Base-by-base conservation (phyloP, 441 rosid species). In the Populus hybrid region DNA sequence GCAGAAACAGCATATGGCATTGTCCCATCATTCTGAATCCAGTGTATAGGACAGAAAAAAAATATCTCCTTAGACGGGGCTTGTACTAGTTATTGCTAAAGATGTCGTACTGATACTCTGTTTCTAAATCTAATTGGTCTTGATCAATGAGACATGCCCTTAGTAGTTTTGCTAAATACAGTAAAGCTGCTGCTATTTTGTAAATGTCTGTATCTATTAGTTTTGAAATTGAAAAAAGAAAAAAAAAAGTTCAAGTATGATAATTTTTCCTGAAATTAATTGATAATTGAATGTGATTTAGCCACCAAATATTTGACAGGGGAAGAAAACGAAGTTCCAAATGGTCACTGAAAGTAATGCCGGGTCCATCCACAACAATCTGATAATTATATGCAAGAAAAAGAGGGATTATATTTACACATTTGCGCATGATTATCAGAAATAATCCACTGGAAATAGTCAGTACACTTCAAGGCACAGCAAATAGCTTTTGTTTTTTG, bases 1-100 rank as follows among this genome's bases (percentile, higher is more conserved):
- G n/a, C n/a, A n/a, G n/a, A n/a, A n/a, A 67, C 83, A 61, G 92
- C 82, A 50, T 91, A 89, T 85, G 89, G 94, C 38, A 82, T 92
- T 79, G 97, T 92, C 76, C 94, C 97, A 61, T 88, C 93, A 7
- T 90, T 87, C 86, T 91, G 78, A 84, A 76, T 31, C 73, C 69
- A 69, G 53, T n/a, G 42, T 26, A 26, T 31, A 40, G 67, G 36
- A 9, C 14, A 23, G n/a, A 29, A 31, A 56, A 23, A 35, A 9
- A 72, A 65, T 28, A 12, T 36, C 59, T 53, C 71, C 29, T 50
- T 36, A 42, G 73, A 75, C 53, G 69, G 65, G 80, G 75, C 21
- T 72, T 77, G 65, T 73, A 45, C 16, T 26, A 78, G 74, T 79
- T 78, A 29, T 71, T 76, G 42, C 61, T 70, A 59, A 69, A 75